Evolutionary conservation across 495 filamentous ascomycete species (phyloP), one percentile per base, ranked within the genome.

Genomic region (Neurospora sp.): DNA sequence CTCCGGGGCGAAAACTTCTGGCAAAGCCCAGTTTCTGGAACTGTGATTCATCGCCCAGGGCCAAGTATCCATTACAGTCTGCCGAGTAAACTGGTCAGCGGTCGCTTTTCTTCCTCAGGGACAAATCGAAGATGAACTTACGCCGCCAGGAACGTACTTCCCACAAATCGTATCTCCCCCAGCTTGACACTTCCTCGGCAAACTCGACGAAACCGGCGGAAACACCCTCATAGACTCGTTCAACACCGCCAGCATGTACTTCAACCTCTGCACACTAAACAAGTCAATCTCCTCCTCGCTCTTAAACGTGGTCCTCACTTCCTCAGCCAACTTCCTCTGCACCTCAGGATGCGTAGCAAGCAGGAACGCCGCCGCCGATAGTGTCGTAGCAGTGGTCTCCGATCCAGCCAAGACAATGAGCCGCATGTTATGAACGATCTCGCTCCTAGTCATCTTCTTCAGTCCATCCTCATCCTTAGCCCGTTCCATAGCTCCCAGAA

Each of bases 201-300:
- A n/a, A 10, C 82, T 82, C 37, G 75, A 79, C 1, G 86, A 82
- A 0, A 86, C 81, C 0, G 89, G 87, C 2, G 89, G 86, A 73
- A 86, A 88, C 69, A 89, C 78, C 3, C 90, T 84, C 81, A 91
- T 77, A 2, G 82, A 76, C 78, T 92, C 90, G 35, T 88, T 78
- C 6, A 90, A 76, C n/a, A 85, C 85, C 4, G 88, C 89, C 10
- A 86, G 69, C 78, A 90, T 79, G 78, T 90, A 91, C 3, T 79
- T 44, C 8, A 90, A 77, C 2, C 79, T 76, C 40, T 77, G 75
- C 11, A 88, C 83, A 39, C 76, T 79, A 5, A 79, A 38, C 0
- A 87, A 71, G 4, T 78, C 85, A 69, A 92, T 91, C 12, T 88
- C 85, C 0, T 75, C 75, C 1, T 82, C 82, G 0, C 76, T 72